Evolutionary conservation across 768 basidiomycete genomes (phyloP).

Genomic region (Lanmaoa rubissima): DNA sequence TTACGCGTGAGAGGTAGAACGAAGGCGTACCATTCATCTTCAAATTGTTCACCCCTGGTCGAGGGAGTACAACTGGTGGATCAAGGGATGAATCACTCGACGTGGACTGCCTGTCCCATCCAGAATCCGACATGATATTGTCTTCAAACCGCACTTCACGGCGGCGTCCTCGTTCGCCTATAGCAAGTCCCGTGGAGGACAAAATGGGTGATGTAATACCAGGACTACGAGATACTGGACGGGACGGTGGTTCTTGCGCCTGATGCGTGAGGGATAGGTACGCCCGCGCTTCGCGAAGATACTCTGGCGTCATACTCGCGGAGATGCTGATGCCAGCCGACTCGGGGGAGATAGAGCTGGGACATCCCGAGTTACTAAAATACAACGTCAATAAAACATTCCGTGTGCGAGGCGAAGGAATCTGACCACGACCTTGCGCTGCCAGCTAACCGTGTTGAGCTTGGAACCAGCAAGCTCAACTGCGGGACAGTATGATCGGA

Average conservation of each 20-base stretch:
- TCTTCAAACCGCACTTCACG: conserved; percentile 36
- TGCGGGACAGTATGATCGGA: conserved; percentile 21
- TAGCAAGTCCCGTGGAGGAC: conserved; percentile 31
- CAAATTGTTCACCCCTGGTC: conserved; percentile 7
- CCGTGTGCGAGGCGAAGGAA: neutral
- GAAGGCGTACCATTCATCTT: conserved; percentile 22
- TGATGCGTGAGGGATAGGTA: conserved; percentile 32
- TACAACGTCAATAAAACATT: conserved; percentile 1
- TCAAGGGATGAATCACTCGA: conserved; percentile 31
- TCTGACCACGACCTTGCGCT: conserved; percentile 14
- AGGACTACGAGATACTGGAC: conserved; percentile 19
- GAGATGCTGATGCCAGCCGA: conserved; percentile 32
- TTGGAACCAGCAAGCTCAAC: conserved; percentile 30
- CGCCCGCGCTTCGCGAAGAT: conserved; percentile 32
- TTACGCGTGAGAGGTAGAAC: neutral
- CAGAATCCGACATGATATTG: conserved; percentile 30
- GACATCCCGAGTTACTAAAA: conserved; percentile 24
- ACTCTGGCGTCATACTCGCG: conserved; percentile 33
- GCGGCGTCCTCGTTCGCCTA: conserved; percentile 28
- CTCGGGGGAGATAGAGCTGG: conserved; percentile 34
- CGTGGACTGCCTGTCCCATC: conserved; percentile 31
- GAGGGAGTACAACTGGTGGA: conserved; percentile 18
- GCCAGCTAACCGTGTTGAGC: conserved; percentile 6
- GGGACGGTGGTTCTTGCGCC: conserved; percentile 9
- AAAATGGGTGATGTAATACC: conserved; percentile 27